Base-by-base conservation (phyloP, 2,329 filamentous ascomycete genomes). In the Monilinia aucupariae region DNA sequence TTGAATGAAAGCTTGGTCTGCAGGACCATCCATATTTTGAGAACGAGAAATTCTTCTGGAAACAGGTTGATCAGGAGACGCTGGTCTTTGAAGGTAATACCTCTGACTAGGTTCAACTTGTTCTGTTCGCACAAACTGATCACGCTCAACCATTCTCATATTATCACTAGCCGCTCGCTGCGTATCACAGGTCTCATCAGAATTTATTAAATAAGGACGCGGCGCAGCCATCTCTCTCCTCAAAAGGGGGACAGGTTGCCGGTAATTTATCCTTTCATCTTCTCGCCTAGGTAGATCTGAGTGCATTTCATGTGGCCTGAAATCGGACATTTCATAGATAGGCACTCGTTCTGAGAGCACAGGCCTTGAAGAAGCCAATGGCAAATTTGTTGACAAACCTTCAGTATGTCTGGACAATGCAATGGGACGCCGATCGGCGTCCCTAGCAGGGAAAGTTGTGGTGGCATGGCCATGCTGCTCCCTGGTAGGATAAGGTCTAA, bases 1-100 rank as follows among this genome's bases (percentile, higher is more conserved):
- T 62, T 71, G 65, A 69, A 70, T 64, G 58, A 71, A 66, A 66
- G 62, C 63, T 61, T 68, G 67, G 64, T 72, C 69, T 64, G 63
- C 63, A 65, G 56, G 48, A 67, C 61, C 61, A 64, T 55, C 64
- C 58, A 62, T 61, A 63, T 67, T 64, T 68, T 67, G 63, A 48
- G 69, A 64, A 69, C 66, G 67, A 68, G 68, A 68, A 64, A 64
- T 30, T 63, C 66, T 66, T 60, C 53, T 59, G 48, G 67, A 63
- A 52, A 63, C 60, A 69, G 66, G 62, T 65, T 67, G 60, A 37
- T 32, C 56, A 53, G 70, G 66, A 54, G 69, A 68, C 12, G 34
- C 52, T 43, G 64, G 65, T 55, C 63, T 68, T 32, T 62, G 56
- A 50, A 61, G 43, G 52, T 62, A 64, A 63, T 64, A 59, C 52